Conservation (phyloP, 2,329 filamentous ascomycete genomes). For the Zasmidium citrigriseum region DNA sequence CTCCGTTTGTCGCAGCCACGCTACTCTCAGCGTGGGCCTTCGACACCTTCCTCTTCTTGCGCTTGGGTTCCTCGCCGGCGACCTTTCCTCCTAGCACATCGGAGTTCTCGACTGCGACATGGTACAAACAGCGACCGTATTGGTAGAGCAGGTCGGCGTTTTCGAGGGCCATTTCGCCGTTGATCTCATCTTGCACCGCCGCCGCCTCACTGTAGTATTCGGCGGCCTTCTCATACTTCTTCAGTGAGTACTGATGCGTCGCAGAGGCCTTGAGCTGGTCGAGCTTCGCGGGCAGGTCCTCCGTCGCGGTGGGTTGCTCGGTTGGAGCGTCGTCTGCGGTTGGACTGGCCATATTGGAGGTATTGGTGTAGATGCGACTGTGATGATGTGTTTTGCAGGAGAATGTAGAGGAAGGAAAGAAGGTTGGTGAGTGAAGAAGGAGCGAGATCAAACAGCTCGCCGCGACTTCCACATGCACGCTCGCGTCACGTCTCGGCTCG, state of each 20-base stretch:
- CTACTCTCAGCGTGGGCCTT: constrained; percentile 26
- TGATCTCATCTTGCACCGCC: constrained; percentile 84
- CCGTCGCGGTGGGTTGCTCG: constrained; percentile 1
- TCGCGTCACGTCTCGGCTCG: neutral
- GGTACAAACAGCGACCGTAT: constrained; percentile 92
- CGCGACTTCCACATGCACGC: neutral
- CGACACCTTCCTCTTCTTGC: constrained; percentile 45
- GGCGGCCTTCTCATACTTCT: constrained; percentile 81
- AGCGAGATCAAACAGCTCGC: neutral
- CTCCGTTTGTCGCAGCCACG: constrained; percentile 31
- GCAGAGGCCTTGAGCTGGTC: constrained; percentile 77
- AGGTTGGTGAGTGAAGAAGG: neutral
- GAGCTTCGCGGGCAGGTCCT: constrained; percentile 34
- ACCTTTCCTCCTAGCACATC: constrained; percentile 88
- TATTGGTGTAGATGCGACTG: neutral
- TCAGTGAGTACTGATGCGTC: constrained; percentile 81
- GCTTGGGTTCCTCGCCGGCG: constrained; percentile 57
- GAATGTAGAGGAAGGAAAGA: neutral
- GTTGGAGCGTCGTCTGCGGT: neutral
- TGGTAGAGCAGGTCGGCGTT: constrained; percentile 94
- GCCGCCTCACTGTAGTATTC: constrained; percentile 88
- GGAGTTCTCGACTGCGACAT: constrained; percentile 89
- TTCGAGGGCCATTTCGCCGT: constrained; percentile 85
- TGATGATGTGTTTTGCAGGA: neutral
- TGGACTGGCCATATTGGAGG: constrained; percentile 2